A percentile compares a stretch with the other conserved stretches of the same genome.
Evolutionary conservation across 345 rosid species (phyloP).

Genomic region (sweet orange (Citrus sinensis)): DVS_A1.0 CM039164.1:20851501-20852000

Average conservation of each 20-base stretch:
- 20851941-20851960: neutral
- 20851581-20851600: neutral
- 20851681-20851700: slow-evolving; percentile 22
- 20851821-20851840: slow-evolving; percentile 10
- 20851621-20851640: neutral
- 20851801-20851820: slow-evolving; percentile 82
- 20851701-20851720: slow-evolving; percentile 30
- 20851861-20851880: neutral
- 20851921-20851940: neutral
- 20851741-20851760: slow-evolving; percentile 35
- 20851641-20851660: slow-evolving; percentile 94
- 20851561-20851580: neutral
- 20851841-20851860: neutral
- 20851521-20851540: slow-evolving; percentile 83
- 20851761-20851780: slow-evolving; percentile 34
- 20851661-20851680: slow-evolving; percentile 82
- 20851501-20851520: slow-evolving; percentile 99
- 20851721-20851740: slow-evolving; percentile 40
- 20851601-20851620: neutral
- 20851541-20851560: slow-evolving; percentile 25
- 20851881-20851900: no score
- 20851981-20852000: neutral
- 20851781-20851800: slow-evolving; percentile 38
- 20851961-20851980: neutral
- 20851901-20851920: no score